These are phyloP conservation scores for Candida argentea DNA, from an alignment of 805 yeast genomes.

Conservation along the genomic window DNA sequence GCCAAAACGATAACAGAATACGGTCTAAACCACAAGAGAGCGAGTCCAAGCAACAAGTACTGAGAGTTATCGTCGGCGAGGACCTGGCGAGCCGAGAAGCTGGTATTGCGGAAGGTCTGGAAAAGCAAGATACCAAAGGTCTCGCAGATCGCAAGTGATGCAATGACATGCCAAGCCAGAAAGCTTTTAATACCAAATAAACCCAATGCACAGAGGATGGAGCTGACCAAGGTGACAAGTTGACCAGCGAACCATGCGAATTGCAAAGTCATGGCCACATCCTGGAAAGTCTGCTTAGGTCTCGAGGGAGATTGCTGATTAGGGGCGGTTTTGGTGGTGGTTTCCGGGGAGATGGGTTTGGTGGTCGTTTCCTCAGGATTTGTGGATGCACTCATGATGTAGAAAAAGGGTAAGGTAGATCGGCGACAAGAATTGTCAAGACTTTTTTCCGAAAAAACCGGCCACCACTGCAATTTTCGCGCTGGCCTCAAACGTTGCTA, in stretches of 20 bases:
- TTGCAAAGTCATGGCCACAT: conserved; percentile 54
- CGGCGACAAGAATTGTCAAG: too few species aligned
- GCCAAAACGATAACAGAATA: conserved; percentile 50
- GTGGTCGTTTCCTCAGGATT: too few species aligned
- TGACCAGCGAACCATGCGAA: conserved; percentile 65
- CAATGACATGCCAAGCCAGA: conserved; percentile 43
- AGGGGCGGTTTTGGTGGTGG: too few species aligned
- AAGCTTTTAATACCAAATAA: conserved; percentile 21
- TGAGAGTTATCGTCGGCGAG: conserved; percentile 57
- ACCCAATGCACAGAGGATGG: conserved; percentile 22
- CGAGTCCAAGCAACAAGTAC: conserved; percentile 52
- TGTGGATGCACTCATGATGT: too few species aligned
- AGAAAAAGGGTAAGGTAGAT: too few species aligned
- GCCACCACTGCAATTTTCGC: too few species aligned
- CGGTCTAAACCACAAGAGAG: conserved; percentile 41
- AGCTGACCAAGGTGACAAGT: conserved; percentile 22
- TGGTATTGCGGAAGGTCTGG: conserved; percentile 35
- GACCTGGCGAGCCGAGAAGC: conserved; percentile 13
- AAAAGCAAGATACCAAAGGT: conserved; percentile 70
- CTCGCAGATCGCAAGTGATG: conserved; percentile 54
- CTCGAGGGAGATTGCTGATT: too few species aligned
- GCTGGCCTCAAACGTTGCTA: too few species aligned
- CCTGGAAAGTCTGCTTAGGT: too few species aligned
- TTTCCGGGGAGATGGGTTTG: too few species aligned
- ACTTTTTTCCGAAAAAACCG: too few species aligned